A percentile compares a stretch with the other conserved stretches of the same genome.
Conservation (phyloP, 1,284 basidiomycete genomes). For the Coriolopsis trogii region DNA sequence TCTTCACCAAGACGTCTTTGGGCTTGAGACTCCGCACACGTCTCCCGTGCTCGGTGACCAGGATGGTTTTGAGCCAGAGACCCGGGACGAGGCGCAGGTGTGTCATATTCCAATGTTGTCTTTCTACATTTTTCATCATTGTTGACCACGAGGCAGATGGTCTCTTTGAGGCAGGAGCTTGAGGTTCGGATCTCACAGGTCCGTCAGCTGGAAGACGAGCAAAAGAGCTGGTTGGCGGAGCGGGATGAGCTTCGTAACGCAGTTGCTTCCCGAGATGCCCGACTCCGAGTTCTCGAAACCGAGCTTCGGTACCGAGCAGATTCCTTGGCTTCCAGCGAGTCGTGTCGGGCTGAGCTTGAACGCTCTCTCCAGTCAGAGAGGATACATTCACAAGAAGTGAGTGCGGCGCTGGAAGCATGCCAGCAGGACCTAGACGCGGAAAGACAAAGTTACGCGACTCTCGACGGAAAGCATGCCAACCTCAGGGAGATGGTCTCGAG, state of each 20-base stretch:
- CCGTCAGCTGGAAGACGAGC: constrained; percentile 9
- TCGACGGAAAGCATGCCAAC: background rate
- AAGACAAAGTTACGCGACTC: background rate
- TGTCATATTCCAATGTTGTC: too few relatives aligned
- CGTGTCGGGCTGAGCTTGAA: constrained; percentile 1
- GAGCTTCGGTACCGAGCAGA: constrained; percentile 5
- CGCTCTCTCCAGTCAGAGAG: background rate
- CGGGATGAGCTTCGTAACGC: constrained; percentile 7
- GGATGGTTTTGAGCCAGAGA: background rate
- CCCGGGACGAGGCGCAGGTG: background rate
- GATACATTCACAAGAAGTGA: background rate
- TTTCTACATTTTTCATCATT: too few relatives aligned
- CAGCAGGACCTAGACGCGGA: background rate
- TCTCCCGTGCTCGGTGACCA: constrained; percentile 10
- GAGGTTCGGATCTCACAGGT: constrained; percentile 11
- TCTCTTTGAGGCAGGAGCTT: constrained; percentile 5
- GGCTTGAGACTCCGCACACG: constrained; percentile 12
- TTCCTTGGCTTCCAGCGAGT: constrained; percentile 5
- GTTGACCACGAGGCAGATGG: too few relatives aligned
- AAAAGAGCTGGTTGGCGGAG: constrained; percentile 11
- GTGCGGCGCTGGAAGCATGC: background rate
- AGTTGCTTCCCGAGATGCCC: constrained; percentile 12
- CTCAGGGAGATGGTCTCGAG: background rate
- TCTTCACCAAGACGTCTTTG: background rate
- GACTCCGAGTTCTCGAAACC: constrained; percentile 4